These are phyloP conservation scores for Aureobasidium pullulans DNA, from an alignment of 2,329 filamentous ascomycete species.

Conservation along the genomic window DNA sequence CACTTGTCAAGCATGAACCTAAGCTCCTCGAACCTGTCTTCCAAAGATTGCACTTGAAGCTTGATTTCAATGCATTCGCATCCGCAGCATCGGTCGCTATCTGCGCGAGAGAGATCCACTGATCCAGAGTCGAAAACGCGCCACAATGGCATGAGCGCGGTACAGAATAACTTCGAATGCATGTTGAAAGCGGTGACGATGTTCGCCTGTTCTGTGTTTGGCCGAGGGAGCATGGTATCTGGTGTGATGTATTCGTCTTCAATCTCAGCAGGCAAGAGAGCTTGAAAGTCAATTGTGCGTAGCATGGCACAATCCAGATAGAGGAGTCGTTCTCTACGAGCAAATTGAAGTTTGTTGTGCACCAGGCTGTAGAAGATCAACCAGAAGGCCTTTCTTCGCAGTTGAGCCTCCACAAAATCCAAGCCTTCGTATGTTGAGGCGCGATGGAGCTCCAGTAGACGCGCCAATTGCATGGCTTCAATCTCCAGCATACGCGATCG, in stretches of 20 bases:
- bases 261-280: neutral
- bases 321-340: neutral
- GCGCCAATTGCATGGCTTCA: neutral
- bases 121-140: neutral
- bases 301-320: neutral
- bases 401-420: neutral
- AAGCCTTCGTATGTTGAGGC: neutral
- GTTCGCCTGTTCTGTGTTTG: neutral
- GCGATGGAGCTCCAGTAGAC: neutral
- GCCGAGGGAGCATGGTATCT: neutral
- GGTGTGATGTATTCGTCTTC: slow-evolving; percentile 1
- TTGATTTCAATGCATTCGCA: neutral
- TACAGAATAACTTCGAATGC: neutral
- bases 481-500: neutral
- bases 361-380: neutral
- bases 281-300: neutral
- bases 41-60: neutral
- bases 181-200: neutral
- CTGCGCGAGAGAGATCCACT: neutral
- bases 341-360: neutral
- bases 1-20: neutral
- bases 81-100: neutral
- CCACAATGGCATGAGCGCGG: neutral
- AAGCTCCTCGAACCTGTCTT: neutral
- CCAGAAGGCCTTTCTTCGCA: slow-evolving; percentile 7